Base-by-base conservation (phyloP, 768 basidiomycete genomes). In the Hypsizygus marmoreus region DNA sequence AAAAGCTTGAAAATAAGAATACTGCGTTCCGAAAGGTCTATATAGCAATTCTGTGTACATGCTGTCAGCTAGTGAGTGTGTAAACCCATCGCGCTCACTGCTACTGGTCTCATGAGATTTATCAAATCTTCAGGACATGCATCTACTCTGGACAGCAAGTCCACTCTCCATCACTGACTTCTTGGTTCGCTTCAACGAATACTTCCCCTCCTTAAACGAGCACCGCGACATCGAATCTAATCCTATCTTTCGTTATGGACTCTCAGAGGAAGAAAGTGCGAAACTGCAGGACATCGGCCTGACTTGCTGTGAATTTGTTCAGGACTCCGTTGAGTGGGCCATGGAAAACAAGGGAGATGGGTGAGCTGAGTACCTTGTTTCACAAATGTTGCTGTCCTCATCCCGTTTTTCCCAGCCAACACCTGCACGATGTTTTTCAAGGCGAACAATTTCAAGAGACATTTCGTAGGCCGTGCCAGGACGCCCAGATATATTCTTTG, bases 181-280 rank as follows among this genome's bases (percentile, higher is more conserved):
- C 44, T 63, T 68, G 57, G 45, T 68, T 29, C 66, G 66, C 6
- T 71, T 72, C 50, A 66, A 74, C 33, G 66, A 73, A 53, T 76
- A 75, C 54, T 67, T 71, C 42, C 69, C 66, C 8, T 57, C 61
- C 34, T 50, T 68, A 12, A 55, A 65, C 46, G 45, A 57, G 22
- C 46, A 49, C 20, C 49, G 42, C 34, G 30, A 43, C 29, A 34
- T 31, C 35, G 32, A 47, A 31, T 58, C 61, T 7, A 57, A 60
- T 17, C 58, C 54, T 11, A 54, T 60, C 14, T 66, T 69, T 36
- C 60, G 65, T 50, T 45, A 45, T 14, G 51, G 50, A 24, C 60
- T 70, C 24, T 56, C 62, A 2, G 22, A 47, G 7, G 33, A 54
- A 16, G 67, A 70, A 53, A 47, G 36, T 13, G 24, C 43, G 13